Evolutionary conservation across 495 filamentous ascomycete species (phyloP), one percentile per base, ranked within the genome.

Genomic region (Trichocladium antarcticum): DNA sequence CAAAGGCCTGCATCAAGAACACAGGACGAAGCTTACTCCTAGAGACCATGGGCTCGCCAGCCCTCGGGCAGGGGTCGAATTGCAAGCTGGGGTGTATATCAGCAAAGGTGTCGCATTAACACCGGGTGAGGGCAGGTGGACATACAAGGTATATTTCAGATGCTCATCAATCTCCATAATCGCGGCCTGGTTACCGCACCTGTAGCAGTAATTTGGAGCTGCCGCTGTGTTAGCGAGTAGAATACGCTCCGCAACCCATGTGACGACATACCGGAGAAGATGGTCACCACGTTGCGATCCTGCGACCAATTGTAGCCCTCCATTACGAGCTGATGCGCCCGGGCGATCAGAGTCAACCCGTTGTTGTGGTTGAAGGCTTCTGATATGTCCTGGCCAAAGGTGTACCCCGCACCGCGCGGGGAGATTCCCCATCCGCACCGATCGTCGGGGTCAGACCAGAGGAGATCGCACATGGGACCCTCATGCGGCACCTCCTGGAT

Each of bases 111-210:
- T 34, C 36, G 37, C 38, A 41, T 12, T 5, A 36, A 6, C 41
- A 29, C n/a, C n/a, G n/a, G n/a, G n/a, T n/a, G n/a, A n/a, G 21
- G 32, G 17, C 19, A 16, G 14, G 45, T 12, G n/a, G 27, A 83
- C 88, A 70, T 78, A 98, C 92, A 98, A 98, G 60, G 92, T 98
- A 67, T 97, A 98, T 74, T 98, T 97, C 68, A 98, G 71, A 69
- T 98, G 89, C 70, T 98, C 92, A 53, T 98, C 92, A 68, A 98
- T 98, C 68, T 98, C 92, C 92, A 98, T 98, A 67, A 98, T 98
- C 9, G 92, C 92, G 42, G 92, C 92, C 70, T 98, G 92, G 70
- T 98, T 98, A 59, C 92, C 92, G 66, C 92, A 98, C 63, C 92
- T 79, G 74, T 94, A 95, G 72, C 89, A 96, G 69, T 96, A 96